Conservation (phyloP, 495 filamentous ascomycete genomes). For the Aeminium ludgeri region DNA sequence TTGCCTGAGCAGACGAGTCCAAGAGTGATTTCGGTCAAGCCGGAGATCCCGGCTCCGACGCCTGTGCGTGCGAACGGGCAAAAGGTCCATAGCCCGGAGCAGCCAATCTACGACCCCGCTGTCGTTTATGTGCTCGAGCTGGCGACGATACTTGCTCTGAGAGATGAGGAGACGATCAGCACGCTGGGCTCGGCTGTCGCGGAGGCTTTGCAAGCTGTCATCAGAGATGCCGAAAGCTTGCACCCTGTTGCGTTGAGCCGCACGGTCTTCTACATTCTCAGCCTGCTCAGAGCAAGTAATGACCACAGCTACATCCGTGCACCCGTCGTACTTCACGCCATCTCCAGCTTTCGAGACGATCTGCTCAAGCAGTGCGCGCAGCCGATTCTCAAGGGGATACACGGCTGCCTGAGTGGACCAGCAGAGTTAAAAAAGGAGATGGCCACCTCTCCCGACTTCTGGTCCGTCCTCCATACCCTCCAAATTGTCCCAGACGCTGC, state of each 20-base stretch:
- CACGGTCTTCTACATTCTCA: conserved; percentile 71
- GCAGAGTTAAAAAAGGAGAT: conserved; percentile 74
- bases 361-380: conserved; percentile 57
- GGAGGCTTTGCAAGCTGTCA: conserved; percentile 59
- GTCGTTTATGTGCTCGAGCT: conserved; percentile 80
- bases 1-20: conserved; percentile 72
- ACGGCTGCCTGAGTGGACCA: conserved; percentile 58
- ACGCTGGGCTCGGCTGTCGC: conserved; percentile 60
- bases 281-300: conserved; percentile 69
- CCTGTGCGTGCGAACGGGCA: conserved; percentile 39
- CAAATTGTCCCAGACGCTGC: conserved; percentile 50
- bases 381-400: conserved; percentile 60
- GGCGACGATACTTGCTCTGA: conserved; percentile 65
- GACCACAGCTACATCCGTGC: conserved; percentile 80
- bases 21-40: conserved; percentile 71
- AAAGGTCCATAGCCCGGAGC: conserved; percentile 25
- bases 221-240: conserved; percentile 59
- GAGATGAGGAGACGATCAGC: conserved; percentile 54
- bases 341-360: conserved; percentile 70
- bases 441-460: conserved; percentile 92
- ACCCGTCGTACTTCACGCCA: conserved; percentile 80
- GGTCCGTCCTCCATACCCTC: conserved; percentile 72
- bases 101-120: conserved; percentile 65
- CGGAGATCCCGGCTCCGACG: conserved; percentile 45
- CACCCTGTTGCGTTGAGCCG: conserved; percentile 70